These are phyloP conservation scores for Marasmius fiardii DNA, from an alignment of 1,284 basidiomycete genomes.

Conservation along the genomic window DNA sequence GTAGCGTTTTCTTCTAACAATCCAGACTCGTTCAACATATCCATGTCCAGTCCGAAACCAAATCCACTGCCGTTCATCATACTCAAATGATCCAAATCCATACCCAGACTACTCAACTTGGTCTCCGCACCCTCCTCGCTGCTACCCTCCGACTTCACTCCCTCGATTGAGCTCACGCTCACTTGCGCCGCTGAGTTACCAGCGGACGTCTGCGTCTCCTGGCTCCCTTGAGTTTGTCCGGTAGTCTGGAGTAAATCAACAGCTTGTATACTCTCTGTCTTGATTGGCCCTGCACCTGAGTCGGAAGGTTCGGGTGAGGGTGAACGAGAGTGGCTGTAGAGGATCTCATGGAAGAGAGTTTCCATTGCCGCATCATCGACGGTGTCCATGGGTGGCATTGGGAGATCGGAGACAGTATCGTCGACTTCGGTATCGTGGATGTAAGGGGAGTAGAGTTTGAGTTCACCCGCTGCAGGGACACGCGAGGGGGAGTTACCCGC, in stretches of 20 bases:
- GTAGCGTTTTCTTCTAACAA: neutral
- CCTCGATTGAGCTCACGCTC: neutral
- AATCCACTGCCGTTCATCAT: neutral
- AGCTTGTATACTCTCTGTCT: conserved; percentile 27
- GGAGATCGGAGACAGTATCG: conserved; percentile 5
- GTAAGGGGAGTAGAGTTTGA: conserved; percentile 30
- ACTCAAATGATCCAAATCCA: neutral
- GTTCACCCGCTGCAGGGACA: conserved; percentile 89
- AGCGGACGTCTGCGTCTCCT: neutral
- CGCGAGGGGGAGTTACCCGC: conserved; percentile 44
- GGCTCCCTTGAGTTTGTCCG: neutral
- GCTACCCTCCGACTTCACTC: neutral
- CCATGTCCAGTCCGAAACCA: neutral
- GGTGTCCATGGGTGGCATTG: conserved; percentile 10
- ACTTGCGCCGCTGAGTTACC: neutral
- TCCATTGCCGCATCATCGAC: conserved; percentile 61
- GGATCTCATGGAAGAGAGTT: conserved; percentile 62
- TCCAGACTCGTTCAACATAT: neutral
- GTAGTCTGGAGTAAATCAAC: conserved; percentile 6
- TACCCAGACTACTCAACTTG: neutral
- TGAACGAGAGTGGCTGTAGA: conserved; percentile 31
- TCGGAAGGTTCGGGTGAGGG: conserved; percentile 18
- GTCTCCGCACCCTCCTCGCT: neutral
- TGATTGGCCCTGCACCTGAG: conserved; percentile 10
- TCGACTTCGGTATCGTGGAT: conserved; percentile 5